phyloP scores from a whole-genome alignment of 2,329 filamentous ascomycete genomes.

The Sphaerulina musiva region DNA sequence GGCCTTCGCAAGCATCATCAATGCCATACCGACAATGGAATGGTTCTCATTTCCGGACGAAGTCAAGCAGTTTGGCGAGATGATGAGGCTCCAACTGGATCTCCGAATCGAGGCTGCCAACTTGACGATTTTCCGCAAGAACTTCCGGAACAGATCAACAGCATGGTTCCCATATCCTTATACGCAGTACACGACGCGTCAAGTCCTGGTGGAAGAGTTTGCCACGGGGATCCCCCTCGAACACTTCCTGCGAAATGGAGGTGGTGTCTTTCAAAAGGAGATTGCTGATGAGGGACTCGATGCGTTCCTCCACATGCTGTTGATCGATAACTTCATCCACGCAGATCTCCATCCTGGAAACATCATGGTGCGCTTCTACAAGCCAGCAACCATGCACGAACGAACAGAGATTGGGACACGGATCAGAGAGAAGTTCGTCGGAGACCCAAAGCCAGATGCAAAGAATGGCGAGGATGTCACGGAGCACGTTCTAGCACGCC shows the following conservation, averaged over 20 bases:
- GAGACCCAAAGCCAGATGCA: slow-evolving; percentile 28
- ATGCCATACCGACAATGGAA: slow-evolving; percentile 85
- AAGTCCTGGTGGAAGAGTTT: slow-evolving; percentile 91
- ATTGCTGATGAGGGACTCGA: slow-evolving; percentile 93
- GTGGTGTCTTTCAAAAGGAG: slow-evolving; percentile 85
- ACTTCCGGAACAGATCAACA: slow-evolving; percentile 82
- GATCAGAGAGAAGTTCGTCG: slow-evolving; percentile 13
- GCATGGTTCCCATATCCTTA: slow-evolving; percentile 98
- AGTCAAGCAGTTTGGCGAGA: slow-evolving; percentile 87
- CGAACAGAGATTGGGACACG: slow-evolving; percentile 14
- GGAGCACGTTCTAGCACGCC: slow-evolving; percentile 72
- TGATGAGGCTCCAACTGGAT: slow-evolving; percentile 98
- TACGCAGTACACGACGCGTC: slow-evolving; percentile 81
- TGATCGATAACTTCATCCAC: slow-evolving; percentile 96
- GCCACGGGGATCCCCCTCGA: slow-evolving; percentile 88
- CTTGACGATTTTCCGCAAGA: slow-evolving; percentile 75
- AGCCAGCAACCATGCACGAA: slow-evolving; percentile 66
- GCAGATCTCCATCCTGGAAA: slow-evolving; percentile 95
- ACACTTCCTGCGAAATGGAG: slow-evolving; percentile 84
- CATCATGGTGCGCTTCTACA: slow-evolving; percentile 98
- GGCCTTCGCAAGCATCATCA: slow-evolving; percentile 79
- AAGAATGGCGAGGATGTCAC: slow-evolving; percentile 66
- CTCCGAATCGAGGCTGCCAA: slow-evolving; percentile 92
- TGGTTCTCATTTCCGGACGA: slow-evolving; percentile 96
- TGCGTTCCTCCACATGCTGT: slow-evolving; percentile 90